phyloP scores from a whole-genome alignment of 2,329 filamentous ascomycete genomes.

The Cercospora canescens region DNA sequence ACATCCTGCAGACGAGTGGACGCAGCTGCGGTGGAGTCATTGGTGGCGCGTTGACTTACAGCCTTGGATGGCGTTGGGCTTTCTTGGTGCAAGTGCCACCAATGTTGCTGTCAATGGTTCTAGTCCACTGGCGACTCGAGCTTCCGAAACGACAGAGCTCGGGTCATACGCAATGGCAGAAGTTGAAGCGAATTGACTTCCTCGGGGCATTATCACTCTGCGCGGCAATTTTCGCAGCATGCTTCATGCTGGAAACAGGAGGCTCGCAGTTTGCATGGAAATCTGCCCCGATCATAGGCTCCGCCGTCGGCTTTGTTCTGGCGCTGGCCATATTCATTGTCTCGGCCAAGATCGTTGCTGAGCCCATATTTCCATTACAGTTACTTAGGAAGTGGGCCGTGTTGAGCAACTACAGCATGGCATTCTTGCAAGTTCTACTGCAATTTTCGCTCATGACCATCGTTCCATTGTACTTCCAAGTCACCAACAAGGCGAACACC shows the following conservation, averaged over 20 bases:
- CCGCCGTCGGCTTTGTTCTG: constrained; percentile 13
- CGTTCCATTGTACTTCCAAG: constrained; percentile 69
- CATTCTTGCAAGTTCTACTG: constrained; percentile 55
- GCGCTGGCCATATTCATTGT: constrained; percentile 23
- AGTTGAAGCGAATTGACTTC: constrained; percentile 60
- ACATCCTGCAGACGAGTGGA: constrained; percentile 52
- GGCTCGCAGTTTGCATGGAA: constrained; percentile 46
- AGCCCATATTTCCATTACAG: constrained; percentile 59
- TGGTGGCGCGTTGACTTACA: constrained; percentile 62
- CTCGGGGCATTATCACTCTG: constrained; percentile 53
- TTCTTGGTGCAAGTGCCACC: constrained; percentile 60
- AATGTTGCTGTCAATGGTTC: constrained; percentile 51
- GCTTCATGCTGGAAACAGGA: constrained; percentile 52
- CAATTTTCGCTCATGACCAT: constrained; percentile 66
- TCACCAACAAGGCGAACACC: constrained; percentile 58
- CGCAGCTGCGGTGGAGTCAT: constrained; percentile 55
- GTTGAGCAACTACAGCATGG: constrained; percentile 55
- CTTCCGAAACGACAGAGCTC: constrained; percentile 14
- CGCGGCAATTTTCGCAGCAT: constrained; percentile 44
- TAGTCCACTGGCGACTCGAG: constrained; percentile 41
- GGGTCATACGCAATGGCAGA: constrained; percentile 24
- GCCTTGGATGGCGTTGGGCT: constrained; percentile 66
- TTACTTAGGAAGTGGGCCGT: constrained; percentile 56
- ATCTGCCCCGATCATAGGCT: constrained; percentile 34
- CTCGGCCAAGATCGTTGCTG: constrained; percentile 24